Conservation (phyloP, 257 asterid genomes). For the Ajuga chamaepitys region DNA sequence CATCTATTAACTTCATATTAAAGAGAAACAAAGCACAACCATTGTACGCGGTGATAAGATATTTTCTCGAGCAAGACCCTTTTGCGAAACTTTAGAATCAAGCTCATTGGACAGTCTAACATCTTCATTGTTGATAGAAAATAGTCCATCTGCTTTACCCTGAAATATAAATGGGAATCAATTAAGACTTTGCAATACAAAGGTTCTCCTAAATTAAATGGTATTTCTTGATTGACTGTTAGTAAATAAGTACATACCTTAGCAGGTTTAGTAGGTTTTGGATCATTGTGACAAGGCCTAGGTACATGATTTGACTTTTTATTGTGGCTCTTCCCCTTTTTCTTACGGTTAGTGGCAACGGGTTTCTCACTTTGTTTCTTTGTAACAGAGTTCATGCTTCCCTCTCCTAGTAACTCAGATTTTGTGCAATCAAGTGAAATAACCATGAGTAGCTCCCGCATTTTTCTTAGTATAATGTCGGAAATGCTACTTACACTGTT, state of each 20-base stretch:
- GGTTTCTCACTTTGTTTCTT: conserved; percentile 55
- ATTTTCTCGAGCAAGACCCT: conserved; percentile 37
- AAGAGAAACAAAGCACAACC: conserved; percentile 57
- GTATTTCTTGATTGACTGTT: conserved; percentile 13
- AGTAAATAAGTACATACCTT: conserved; percentile 42
- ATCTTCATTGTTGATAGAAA: conserved; percentile 29
- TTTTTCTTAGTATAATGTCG: conserved; percentile 61
- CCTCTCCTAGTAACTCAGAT: conserved; percentile 79
- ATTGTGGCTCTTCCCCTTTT: conserved; percentile 62
- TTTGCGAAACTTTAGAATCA: conserved; percentile 27
- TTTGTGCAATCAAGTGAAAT: conserved; percentile 90
- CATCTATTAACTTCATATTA: conserved; percentile 23
- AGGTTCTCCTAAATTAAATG: conserved; percentile 9
- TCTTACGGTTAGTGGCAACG: conserved; percentile 53
- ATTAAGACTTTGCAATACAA: conserved; percentile 12
- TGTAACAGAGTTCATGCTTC: conserved; percentile 27
- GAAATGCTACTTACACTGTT: conserved; percentile 61
- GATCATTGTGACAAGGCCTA: conserved; percentile 41
- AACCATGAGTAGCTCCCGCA: conserved; percentile 77
- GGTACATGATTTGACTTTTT: conserved; percentile 54
- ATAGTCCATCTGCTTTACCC: conserved; percentile 38
- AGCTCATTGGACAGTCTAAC: conserved; percentile 27
- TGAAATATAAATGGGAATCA: conserved; percentile 32
- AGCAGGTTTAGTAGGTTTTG: conserved; percentile 26
- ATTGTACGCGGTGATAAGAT: conserved; percentile 37